These are phyloP conservation scores for Amylostereum areolatum DNA, from an alignment of 1,284 basidiomycete species.

Conservation along the genomic window DNA sequence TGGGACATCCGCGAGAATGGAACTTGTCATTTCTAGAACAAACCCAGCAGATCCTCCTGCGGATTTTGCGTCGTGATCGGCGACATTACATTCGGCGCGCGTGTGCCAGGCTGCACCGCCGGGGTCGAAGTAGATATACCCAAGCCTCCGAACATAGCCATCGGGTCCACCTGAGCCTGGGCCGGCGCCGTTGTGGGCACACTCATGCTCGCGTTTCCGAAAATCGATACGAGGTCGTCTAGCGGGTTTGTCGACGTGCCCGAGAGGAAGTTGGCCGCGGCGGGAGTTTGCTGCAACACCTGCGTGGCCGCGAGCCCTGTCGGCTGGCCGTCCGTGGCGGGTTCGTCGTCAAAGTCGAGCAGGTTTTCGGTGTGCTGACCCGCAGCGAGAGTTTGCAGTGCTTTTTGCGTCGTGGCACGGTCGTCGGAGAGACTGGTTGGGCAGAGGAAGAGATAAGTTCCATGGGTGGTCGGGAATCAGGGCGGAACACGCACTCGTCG, in stretches of 20 bases:
- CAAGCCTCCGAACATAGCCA: not conserved
- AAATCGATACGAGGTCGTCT: conserved; percentile 87
- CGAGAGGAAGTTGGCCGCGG: conserved; percentile 62
- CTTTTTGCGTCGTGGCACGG: conserved; percentile 70
- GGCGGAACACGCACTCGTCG: conserved; percentile 41
- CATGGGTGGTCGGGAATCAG: not conserved
- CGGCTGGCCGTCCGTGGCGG: conserved; percentile 53
- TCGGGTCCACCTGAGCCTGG: conserved; percentile 9
- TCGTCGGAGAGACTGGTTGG: conserved; percentile 47
- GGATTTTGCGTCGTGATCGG: conserved; percentile 21
- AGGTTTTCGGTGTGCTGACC: conserved; percentile 93
- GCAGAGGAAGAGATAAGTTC: conserved; percentile 5
- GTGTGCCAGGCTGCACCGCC: conserved; percentile 3
- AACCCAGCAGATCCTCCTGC: conserved; percentile 43
- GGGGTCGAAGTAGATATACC: not conserved
- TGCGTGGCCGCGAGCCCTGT: conserved; percentile 73
- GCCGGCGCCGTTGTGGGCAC: conserved; percentile 16
- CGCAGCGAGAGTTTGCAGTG: conserved; percentile 81
- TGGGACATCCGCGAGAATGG: too few relatives aligned
- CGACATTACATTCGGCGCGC: conserved; percentile 5
- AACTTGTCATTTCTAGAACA: conserved; percentile 40
- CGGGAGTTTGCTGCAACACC: conserved; percentile 61
- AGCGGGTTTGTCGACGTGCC: conserved; percentile 81
- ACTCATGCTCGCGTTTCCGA: conserved; percentile 49
- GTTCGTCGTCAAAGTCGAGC: conserved; percentile 86